phyloP scores from a whole-genome alignment of 1,284 basidiomycete species.

The Entoloma clypeatum region DNA sequence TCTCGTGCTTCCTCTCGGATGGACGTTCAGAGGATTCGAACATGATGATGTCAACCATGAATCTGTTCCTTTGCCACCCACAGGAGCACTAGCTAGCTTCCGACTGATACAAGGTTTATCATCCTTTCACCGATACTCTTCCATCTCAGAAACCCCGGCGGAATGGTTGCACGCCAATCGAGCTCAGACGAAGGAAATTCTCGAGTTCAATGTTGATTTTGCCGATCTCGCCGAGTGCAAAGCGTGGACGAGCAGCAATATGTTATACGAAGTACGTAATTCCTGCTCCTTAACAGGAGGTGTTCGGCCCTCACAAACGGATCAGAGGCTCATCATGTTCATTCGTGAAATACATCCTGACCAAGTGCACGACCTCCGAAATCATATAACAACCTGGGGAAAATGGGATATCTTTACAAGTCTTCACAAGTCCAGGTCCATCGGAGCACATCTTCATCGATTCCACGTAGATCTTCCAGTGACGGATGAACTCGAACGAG shows the following conservation, averaged over 20 bases:
- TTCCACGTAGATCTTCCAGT: slow-evolving; percentile 5
- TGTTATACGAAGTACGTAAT: slow-evolving; percentile 11
- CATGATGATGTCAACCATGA: background rate
- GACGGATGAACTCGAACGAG: slow-evolving; percentile 4
- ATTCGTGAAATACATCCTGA: slow-evolving; percentile 6
- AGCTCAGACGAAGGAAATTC: too few species aligned
- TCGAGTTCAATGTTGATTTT: too few species aligned
- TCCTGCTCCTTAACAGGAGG: background rate
- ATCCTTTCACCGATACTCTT: slow-evolving; percentile 14
- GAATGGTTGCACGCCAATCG: slow-evolving; percentile 13
- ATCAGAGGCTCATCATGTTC: slow-evolving; percentile 13
- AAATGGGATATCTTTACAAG: slow-evolving; percentile 8
- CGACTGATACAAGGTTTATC: too few species aligned
- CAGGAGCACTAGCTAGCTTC: too few species aligned
- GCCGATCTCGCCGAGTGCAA: slow-evolving; percentile 1
- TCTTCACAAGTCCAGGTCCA: slow-evolving; percentile 1
- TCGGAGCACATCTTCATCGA: slow-evolving; percentile 6
- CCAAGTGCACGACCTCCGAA: slow-evolving; percentile 3
- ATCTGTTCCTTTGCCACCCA: too few species aligned
- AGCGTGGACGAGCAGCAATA: slow-evolving; percentile 3
- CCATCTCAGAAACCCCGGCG: slow-evolving; percentile 1
- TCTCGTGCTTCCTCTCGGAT: slow-evolving; percentile 9
- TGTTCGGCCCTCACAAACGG: background rate
- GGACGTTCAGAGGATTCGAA: slow-evolving; percentile 12
- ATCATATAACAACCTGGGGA: slow-evolving; percentile 4